Evolutionary conservation across 2,329 filamentous ascomycete species (phyloP).

Genomic region (Neophaeococcomyces aloes): DNA sequence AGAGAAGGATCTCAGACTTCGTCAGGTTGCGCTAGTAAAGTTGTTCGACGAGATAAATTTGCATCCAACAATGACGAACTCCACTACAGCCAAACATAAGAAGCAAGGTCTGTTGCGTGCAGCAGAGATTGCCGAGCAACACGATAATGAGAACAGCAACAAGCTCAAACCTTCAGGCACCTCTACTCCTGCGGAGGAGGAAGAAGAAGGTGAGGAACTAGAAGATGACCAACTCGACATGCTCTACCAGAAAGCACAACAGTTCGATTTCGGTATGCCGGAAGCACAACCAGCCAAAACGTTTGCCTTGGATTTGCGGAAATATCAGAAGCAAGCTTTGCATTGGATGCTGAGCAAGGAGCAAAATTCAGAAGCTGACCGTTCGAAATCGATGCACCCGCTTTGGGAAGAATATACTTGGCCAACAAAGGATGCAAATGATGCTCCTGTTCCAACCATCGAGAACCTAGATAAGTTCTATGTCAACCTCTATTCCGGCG

Average conservation of each 20-base stretch:
- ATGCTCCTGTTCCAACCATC: constrained; percentile 58
- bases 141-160: constrained; percentile 46
- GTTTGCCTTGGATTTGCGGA: constrained; percentile 73
- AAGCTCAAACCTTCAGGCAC: constrained; percentile 34
- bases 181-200: constrained; percentile 52
- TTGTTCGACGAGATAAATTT: constrained; percentile 84
- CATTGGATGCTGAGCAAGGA: constrained; percentile 97
- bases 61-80: constrained; percentile 62
- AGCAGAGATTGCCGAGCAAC: constrained; percentile 76
- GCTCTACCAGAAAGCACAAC: constrained; percentile 90
- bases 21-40: constrained; percentile 79
- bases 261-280: constrained; percentile 88
- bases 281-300: constrained; percentile 71
- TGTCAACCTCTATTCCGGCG: constrained; percentile 92
- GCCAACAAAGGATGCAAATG: constrained; percentile 80
- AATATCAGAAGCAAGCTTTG: constrained; percentile 90
- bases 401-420: constrained; percentile 93
- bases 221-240: constrained; percentile 93
- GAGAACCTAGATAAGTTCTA: constrained; percentile 67
- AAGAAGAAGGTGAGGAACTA: constrained; percentile 79
- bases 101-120: constrained; percentile 75
- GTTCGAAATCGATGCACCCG: constrained; percentile 82
- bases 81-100: constrained; percentile 63
- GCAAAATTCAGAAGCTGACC: constrained; percentile 60
- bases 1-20: constrained; percentile 69